Evolutionary conservation across 306 rosid species (phyloP).

Genomic region (Castanea mollissima): DNA sequence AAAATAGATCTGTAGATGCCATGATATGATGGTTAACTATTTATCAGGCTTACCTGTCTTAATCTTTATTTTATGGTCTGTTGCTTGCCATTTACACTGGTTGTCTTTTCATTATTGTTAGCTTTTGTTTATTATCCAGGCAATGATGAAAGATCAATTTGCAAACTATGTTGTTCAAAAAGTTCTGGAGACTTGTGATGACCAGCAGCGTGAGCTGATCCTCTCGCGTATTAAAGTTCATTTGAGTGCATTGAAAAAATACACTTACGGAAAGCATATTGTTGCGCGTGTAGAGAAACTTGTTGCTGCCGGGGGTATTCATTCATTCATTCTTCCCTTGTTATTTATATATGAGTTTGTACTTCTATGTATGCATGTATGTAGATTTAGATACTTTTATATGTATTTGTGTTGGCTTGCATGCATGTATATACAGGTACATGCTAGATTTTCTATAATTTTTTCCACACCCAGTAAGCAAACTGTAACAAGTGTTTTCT

Average conservation of each 20-base stretch:
- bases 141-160: constrained; percentile 98
- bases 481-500: neutral
- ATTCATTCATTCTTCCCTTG: neutral
- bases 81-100: neutral
- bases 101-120: neutral
- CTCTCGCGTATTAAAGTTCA: constrained; percentile 94
- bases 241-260: constrained; percentile 89
- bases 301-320: constrained; percentile 93
- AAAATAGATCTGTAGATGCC: neutral
- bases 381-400: neutral
- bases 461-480: neutral
- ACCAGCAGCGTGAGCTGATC: constrained; percentile 90
- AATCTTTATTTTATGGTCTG: neutral
- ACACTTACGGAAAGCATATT: constrained; percentile 94
- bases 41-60: neutral
- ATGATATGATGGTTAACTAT: neutral
- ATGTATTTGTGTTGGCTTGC: neutral
- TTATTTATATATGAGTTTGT: neutral
- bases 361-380: neutral
- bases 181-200: constrained; percentile 94
- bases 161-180: constrained; percentile 97
- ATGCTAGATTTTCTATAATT: neutral
- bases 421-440: neutral
- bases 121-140: constrained; percentile 28
- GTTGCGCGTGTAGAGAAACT: constrained; percentile 98